These are phyloP conservation scores for Pseudogymnoascus sp. DNA, from an alignment of 2,329 filamentous ascomycete species.

Conservation along the genomic window DNA sequence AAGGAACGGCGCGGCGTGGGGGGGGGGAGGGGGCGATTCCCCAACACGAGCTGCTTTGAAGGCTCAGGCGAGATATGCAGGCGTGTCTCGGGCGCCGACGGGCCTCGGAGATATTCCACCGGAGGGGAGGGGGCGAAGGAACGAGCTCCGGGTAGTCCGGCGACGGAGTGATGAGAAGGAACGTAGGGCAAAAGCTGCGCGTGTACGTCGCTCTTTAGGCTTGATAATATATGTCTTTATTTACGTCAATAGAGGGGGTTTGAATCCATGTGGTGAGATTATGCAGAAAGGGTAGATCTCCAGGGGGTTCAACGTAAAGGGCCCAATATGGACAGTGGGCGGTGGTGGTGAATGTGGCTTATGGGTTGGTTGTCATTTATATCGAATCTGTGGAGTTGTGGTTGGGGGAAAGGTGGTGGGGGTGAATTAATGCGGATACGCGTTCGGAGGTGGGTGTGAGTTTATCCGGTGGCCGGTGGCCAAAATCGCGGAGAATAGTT, in stretches of 20 bases:
- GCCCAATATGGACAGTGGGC: not conserved
- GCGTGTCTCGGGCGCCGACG: conserved; percentile 4
- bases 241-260: not conserved
- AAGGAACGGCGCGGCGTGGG: not conserved
- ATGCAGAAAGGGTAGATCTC: conserved; percentile 2
- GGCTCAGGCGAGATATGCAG: not conserved
- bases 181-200: not conserved
- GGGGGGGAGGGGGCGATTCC: not conserved
- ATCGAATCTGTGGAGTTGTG: conserved; percentile 6
- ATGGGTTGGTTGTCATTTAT: conserved; percentile 5
- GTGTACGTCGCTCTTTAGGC: not conserved
- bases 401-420: not conserved
- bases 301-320: not conserved
- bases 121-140: not conserved
- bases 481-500: not conserved
- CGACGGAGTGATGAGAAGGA: not conserved
- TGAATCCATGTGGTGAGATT: not conserved
- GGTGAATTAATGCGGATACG: not conserved
- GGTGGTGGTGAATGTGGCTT: conserved; percentile 4
- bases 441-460: not conserved
- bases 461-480: not conserved
- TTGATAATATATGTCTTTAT: not conserved
- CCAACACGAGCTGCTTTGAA: not conserved
- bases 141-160: not conserved
- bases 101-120: not conserved